Base-by-base conservation (phyloP, 176 grass and related monocot genomes). In the Aegilops tauschii region DNA sequence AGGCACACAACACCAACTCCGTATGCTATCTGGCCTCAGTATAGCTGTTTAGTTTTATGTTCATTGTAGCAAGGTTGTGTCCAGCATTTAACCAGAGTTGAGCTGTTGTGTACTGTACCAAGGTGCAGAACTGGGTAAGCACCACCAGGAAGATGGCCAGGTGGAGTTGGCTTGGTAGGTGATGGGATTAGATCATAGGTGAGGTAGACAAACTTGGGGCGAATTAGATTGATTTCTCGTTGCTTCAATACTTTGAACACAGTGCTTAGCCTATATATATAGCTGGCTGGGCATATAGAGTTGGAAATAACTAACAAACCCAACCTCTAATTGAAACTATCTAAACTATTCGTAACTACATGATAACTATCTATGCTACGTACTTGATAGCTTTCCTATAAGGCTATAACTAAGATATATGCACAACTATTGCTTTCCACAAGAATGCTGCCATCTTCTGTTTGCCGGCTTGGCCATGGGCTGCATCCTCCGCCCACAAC, bases 21-120 rank as follows among this genome's bases (percentile, higher is more conserved):
- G 8, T 21, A 58, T 58, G 54, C 54, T 58, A 58, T 21, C 39
- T 56, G 42, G 20, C 47, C 42, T 21, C 13, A 20, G 45, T 25
- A 30, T 77, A 56, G 1, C 68, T 58, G 14, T 80, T 75, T 54
- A 66, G 37, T 85, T n/a, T 86, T 71, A 71, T 35, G 35, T 71
- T 78, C 29, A 52, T 70, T 40, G 23, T 54, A 11, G 14, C n/a
- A 36, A 79, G 32, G 56, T 45, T 78, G 50, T 30, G 80, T 77
- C 21, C 82, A 86, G n/a, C 42, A 52, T 78, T 56, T 77, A 56
- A 1, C 64, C 16, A 20, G 12, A 44, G 31, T 29, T 49, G 23
- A 29, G 29, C 71, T 29, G 40, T 28, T 47, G 6, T 45, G 39
- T 47, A 74, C 69, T 28, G 39, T 47, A 74, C 69, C 11, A 73